A percentile compares a stretch with the other conserved stretches of the same genome.
These are phyloP conservation scores for Rhytidiadelphus loreus DNA, from an alignment of 225 moss, liverwort and hornwort genomes.

Conservation along the genomic window DNA sequence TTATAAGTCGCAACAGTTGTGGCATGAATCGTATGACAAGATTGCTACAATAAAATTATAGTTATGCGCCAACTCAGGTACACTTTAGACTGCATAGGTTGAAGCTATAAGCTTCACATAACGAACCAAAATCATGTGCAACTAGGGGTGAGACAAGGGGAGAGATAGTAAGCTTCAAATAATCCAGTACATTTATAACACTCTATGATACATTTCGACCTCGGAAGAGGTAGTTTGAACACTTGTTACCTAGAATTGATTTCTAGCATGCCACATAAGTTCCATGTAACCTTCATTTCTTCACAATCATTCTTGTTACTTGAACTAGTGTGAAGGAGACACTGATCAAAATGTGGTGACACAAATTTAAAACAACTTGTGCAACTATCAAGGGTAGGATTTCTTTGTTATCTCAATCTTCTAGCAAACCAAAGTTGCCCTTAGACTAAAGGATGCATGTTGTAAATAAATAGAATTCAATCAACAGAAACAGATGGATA, in stretches of 20 bases:
- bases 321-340: not conserved
- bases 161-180: too few relatives aligned
- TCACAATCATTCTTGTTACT: not conserved
- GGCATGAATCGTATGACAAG: not conserved
- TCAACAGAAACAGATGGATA: not conserved
- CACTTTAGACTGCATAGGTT: too few relatives aligned
- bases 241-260: too few relatives aligned
- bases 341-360: not conserved
- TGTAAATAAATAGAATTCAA: not conserved
- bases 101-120: too few relatives aligned
- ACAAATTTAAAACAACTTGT: not conserved
- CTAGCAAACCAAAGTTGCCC: not conserved
- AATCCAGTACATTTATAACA: too few relatives aligned
- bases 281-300: not conserved
- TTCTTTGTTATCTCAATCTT: not conserved
- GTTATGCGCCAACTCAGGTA: too few relatives aligned
- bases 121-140: too few relatives aligned
- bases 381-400: not conserved
- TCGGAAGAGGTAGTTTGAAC: too few relatives aligned
- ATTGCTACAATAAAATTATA: not conserved
- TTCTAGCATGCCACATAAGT: too few relatives aligned
- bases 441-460: not conserved
- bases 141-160: too few relatives aligned
- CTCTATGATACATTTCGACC: too few relatives aligned
- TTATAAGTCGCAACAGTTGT: not conserved